Evolutionary conservation across 768 basidiomycete genomes (phyloP).

Genomic region (Podaxis sp.): DNA sequence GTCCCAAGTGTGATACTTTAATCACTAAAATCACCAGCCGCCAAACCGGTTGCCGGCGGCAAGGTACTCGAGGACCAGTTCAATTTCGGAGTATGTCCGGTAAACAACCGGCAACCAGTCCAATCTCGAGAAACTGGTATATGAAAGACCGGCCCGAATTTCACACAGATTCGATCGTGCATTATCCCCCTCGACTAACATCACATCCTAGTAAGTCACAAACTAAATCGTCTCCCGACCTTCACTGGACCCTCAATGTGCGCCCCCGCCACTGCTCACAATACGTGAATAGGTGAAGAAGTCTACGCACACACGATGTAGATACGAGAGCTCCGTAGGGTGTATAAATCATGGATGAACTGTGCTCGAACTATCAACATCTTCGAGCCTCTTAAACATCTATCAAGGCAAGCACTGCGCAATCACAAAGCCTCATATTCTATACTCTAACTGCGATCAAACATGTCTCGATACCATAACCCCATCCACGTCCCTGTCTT

Average conservation of each 20-base stretch:
- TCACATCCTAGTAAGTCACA: conserved; percentile 14
- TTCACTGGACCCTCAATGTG: neutral
- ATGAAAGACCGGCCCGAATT: neutral
- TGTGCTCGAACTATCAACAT: neutral
- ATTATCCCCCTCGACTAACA: neutral
- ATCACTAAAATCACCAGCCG: neutral
- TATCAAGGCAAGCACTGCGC: neutral
- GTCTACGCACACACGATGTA: neutral
- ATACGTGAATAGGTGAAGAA: neutral
- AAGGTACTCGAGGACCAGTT: neutral
- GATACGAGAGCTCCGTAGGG: neutral
- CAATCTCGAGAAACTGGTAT: neutral
- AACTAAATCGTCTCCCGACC: neutral
- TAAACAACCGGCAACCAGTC: neutral
- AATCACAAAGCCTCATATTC: conserved; percentile 4
- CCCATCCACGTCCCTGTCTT: conserved; percentile 15
- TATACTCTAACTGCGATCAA: conserved; percentile 9
- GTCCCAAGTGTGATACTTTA: neutral
- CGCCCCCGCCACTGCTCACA: conserved; percentile 6
- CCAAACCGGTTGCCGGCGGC: neutral
- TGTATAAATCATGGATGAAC: neutral
- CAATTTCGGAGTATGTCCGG: neutral
- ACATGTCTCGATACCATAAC: conserved; percentile 13
- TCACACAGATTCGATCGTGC: no score
- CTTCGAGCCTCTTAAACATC: neutral